Percentiles rank a stretch among this genome's conserved stretches.
Evolutionary conservation across 805 yeast genomes (phyloP).

Genomic region (Sungouiozyma intestinalis): DNA sequence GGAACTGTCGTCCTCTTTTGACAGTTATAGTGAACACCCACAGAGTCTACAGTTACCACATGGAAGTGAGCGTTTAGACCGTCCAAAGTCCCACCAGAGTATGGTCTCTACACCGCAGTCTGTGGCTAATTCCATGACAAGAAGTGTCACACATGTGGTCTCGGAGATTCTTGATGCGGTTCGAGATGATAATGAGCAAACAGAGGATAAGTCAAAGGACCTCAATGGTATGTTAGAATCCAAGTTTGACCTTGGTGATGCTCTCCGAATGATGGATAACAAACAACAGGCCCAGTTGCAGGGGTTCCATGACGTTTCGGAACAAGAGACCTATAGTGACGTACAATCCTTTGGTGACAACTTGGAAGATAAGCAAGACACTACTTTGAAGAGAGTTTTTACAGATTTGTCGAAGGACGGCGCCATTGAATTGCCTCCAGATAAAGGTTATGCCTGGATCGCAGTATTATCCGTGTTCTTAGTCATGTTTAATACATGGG

Average conservation of each 20-base stretch:
- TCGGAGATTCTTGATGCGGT: constrained; percentile 13
- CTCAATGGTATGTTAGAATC: constrained; percentile 14
- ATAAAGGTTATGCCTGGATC: constrained; percentile 65
- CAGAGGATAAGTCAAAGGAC: constrained; percentile 7
- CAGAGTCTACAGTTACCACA: not conserved
- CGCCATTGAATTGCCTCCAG: constrained; percentile 36
- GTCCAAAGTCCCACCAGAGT: not conserved
- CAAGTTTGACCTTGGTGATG: constrained; percentile 25
- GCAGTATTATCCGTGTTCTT: constrained; percentile 40
- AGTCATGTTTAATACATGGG: constrained; percentile 59
- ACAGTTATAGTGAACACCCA: not conserved
- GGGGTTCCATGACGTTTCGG: not conserved
- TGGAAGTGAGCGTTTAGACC: not conserved
- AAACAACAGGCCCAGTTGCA: not conserved
- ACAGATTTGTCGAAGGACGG: constrained; percentile 29
- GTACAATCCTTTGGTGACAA: not conserved
- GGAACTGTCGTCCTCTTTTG: not conserved
- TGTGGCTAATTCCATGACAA: constrained; percentile 5
- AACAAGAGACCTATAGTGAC: not conserved
- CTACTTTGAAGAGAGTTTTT: constrained; percentile 23
- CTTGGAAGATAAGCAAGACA: not conserved
- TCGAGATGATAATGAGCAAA: constrained; percentile 18
- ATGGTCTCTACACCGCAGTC: constrained; percentile 4
- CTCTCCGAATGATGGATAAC: constrained; percentile 17
- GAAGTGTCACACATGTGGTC: constrained; percentile 11